These are phyloP conservation scores for Microdochium bolleyi DNA, from an alignment of 2,329 filamentous ascomycete genomes.

Conservation along the genomic window DNA sequence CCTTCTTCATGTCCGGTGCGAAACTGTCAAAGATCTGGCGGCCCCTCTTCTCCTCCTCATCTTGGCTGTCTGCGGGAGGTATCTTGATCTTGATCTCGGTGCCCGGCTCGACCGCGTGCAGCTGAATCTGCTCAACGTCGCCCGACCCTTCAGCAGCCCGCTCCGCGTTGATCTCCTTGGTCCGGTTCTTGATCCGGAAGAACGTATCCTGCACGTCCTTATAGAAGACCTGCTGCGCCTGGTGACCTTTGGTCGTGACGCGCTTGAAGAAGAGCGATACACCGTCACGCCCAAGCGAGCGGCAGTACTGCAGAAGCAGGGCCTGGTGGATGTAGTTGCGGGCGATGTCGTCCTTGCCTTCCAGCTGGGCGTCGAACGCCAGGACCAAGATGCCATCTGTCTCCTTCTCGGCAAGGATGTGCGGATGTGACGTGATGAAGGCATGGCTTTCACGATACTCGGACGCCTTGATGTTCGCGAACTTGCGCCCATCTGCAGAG, in stretches of 20 bases:
- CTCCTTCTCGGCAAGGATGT: slow-evolving; percentile 75
- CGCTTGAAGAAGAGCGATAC: slow-evolving; percentile 93
- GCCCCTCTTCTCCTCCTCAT: slow-evolving; percentile 54
- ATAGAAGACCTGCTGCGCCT: slow-evolving; percentile 83
- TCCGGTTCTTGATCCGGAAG: slow-evolving; percentile 68
- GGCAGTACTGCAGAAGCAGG: slow-evolving; percentile 88
- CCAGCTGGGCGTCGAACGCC: slow-evolving; percentile 82
- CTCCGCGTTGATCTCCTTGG: slow-evolving; percentile 54
- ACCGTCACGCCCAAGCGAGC: slow-evolving; percentile 79
- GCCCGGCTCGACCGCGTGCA: slow-evolving; percentile 90
- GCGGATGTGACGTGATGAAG: slow-evolving; percentile 72
- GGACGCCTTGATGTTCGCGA: slow-evolving; percentile 67
- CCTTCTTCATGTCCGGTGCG: slow-evolving; percentile 69
- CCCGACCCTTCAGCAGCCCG: slow-evolving; percentile 39
- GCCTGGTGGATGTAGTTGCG: slow-evolving; percentile 90
- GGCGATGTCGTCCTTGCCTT: slow-evolving; percentile 66
- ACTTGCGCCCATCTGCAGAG: slow-evolving; percentile 69
- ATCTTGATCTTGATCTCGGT: slow-evolving; percentile 86
- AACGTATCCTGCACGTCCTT: slow-evolving; percentile 92
- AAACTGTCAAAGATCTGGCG: slow-evolving; percentile 79
- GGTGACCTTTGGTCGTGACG: slow-evolving; percentile 81
- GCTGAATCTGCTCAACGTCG: slow-evolving; percentile 85
- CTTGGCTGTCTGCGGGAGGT: slow-evolving; percentile 59
- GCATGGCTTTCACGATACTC: slow-evolving; percentile 68
- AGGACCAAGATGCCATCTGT: slow-evolving; percentile 86